Evolutionary conservation across 352 stramenopile species (phyloP).

Genomic region (Phytophthora agathidicida): DNA sequence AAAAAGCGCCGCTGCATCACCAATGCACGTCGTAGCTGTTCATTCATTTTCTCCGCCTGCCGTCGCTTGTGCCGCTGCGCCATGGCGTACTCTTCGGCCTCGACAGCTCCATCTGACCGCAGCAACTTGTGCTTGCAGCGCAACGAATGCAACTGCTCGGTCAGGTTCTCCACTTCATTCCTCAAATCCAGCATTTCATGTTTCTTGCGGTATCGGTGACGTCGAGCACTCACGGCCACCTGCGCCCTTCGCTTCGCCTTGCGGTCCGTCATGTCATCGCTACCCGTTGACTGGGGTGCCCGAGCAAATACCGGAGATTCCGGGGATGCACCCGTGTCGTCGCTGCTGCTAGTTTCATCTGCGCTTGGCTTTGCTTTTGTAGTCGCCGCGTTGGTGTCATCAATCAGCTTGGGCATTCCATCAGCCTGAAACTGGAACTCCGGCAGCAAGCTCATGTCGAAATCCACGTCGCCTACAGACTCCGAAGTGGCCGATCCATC

Average conservation of each 20-base stretch:
- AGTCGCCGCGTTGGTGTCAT: not conserved
- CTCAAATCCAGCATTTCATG: constrained; percentile 48
- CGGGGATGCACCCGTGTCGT: constrained; percentile 10
- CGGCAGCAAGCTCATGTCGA: constrained; percentile 30
- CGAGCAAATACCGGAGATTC: not conserved
- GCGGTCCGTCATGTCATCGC: constrained; percentile 7
- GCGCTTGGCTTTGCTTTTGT: not conserved
- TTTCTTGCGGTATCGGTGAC: constrained; percentile 44
- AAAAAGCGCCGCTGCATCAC: constrained; percentile 59
- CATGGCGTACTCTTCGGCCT: constrained; percentile 42
- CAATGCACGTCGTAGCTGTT: constrained; percentile 53
- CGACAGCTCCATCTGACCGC: constrained; percentile 22
- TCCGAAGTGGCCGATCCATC: not conserved
- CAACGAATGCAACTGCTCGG: constrained; percentile 34
- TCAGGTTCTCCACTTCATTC: constrained; percentile 42
- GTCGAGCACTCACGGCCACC: constrained; percentile 27
- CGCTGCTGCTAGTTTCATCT: constrained; percentile 20
- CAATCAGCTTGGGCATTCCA: constrained; percentile 3
- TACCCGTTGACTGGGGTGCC: not conserved
- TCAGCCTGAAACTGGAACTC: constrained; percentile 32
- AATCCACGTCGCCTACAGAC: constrained; percentile 6
- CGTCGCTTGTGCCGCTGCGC: constrained; percentile 37
- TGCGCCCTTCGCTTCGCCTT: constrained; percentile 27
- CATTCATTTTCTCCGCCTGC: constrained; percentile 46
- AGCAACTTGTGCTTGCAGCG: constrained; percentile 40